A percentile compares a stretch with the other conserved stretches of the same genome.
phyloP scores from a whole-genome alignment of 768 basidiomycete genomes.

The Termitomyces sp. region DNA sequence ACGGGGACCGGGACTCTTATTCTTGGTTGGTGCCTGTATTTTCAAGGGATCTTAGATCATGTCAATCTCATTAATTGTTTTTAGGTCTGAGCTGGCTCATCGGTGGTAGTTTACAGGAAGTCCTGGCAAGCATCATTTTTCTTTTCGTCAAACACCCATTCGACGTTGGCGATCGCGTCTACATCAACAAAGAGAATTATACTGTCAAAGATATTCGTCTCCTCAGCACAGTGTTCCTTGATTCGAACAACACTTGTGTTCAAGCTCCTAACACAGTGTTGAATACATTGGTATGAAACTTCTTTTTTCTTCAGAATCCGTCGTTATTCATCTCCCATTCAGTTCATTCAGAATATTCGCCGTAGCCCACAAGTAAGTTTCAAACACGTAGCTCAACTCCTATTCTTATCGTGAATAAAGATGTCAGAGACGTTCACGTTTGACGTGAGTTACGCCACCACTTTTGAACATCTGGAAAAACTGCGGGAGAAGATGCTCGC shows the following conservation, averaged over 20 bases:
- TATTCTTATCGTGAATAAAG: slow-evolving; percentile 15
- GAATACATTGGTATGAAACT: slow-evolving; percentile 40
- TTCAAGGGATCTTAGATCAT: neutral
- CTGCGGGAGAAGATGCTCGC: slow-evolving; percentile 75
- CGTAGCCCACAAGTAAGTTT: slow-evolving; percentile 57
- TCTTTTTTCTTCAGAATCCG: neutral
- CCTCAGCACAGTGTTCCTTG: slow-evolving; percentile 70
- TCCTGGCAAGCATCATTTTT: slow-evolving; percentile 85
- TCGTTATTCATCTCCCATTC: neutral
- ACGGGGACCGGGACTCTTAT: slow-evolving; percentile 67
- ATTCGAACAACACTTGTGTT: slow-evolving; percentile 53
- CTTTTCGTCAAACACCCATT: slow-evolving; percentile 84
- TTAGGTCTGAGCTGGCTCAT: slow-evolving; percentile 85
- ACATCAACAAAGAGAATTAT: slow-evolving; percentile 47
- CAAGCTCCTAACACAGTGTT: slow-evolving; percentile 68
- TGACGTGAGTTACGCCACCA: slow-evolving; percentile 73
- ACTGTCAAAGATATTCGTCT: slow-evolving; percentile 88
- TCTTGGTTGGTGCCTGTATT: slow-evolving; percentile 30
- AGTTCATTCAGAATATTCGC: slow-evolving; percentile 71
- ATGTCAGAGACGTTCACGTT: slow-evolving; percentile 83
- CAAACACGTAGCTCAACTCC: neutral
- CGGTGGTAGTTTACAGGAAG: slow-evolving; percentile 73
- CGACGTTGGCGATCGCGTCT: slow-evolving; percentile 76
- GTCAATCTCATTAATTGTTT: neutral
- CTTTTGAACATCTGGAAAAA: slow-evolving; percentile 75